These are phyloP conservation scores for Aquilaria malaccensis DNA, from an alignment of 345 rosid species.

Conservation along the genomic window DNA sequence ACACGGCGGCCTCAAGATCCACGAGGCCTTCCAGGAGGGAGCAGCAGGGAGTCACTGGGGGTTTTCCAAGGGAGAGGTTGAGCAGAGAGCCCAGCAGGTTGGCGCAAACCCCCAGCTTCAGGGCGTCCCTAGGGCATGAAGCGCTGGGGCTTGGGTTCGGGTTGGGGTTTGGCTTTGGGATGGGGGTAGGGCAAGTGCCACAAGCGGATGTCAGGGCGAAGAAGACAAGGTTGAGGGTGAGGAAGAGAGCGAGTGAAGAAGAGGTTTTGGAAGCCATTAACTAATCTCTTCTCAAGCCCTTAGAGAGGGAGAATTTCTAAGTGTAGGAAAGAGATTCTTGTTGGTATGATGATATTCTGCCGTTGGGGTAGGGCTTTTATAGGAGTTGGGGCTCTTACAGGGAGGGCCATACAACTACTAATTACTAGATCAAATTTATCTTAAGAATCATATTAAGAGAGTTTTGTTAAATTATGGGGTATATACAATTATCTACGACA, in stretches of 20 bases:
- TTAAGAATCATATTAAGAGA: too few species aligned
- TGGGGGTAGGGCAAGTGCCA: constrained; percentile 21
- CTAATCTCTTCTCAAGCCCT: too few species aligned
- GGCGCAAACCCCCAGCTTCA: constrained; percentile 39
- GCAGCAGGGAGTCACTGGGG: constrained; percentile 42
- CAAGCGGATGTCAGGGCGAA: constrained; percentile 31
- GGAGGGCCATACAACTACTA: too few species aligned
- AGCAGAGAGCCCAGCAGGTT: constrained; percentile 30
- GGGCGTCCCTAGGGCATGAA: constrained; percentile 33
- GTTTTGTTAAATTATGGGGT: too few species aligned
- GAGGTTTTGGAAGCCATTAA: constrained; percentile 36
- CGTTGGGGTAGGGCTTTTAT: too few species aligned
- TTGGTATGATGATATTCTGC: too few species aligned
- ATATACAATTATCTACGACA: too few species aligned
- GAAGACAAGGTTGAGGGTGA: constrained; percentile 39
- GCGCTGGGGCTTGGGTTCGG: constrained; percentile 27
- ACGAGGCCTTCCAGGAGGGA: constrained; percentile 32
- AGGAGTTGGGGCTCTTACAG: too few species aligned
- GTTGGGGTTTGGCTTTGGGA: constrained; percentile 20
- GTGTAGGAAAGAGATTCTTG: too few species aligned
- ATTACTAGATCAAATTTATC: too few species aligned
- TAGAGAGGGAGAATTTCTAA: too few species aligned
- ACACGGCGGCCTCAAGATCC: constrained; percentile 46
- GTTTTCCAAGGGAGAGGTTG: constrained; percentile 28
- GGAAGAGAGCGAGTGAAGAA: constrained; percentile 32